Evolutionary conservation across 768 basidiomycete genomes (phyloP), one percentile per base, ranked within the genome.

Genomic region (Mycena indigotica): DNA sequence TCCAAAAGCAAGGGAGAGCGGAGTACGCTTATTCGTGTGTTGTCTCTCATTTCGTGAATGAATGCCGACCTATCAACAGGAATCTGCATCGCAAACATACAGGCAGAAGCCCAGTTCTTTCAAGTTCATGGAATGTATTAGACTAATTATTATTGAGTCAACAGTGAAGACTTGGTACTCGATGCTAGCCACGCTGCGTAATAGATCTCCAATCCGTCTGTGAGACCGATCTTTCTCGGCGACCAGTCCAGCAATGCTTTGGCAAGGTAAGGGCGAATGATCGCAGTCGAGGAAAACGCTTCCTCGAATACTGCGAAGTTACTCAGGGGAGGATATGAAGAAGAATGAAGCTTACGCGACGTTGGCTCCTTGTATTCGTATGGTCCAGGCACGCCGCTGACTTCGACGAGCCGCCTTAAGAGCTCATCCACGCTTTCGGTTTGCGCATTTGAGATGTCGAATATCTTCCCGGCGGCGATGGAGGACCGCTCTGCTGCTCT

Each of bases 161-260:
- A 35, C 17, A 17, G 32, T 35, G 10, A 35, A 35, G 41, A 44
- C n/a, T 44, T 44, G 41, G 8, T 5, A 21, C 23, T 44, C 41
- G 15, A 12, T 21, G 46, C 46, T 10, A 25, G 10, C 61, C 56
- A 78, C 0, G 76, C 64, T n/a, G 66, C 64, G 46, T 76, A 80
- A 60, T 80, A 81, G 10, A 70, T 66, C 19, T 74, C 71, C 28
- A 82, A 61, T 3, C 78, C 75, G 56, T 82, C 80, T 3, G 77
- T 67, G 15, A 81, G 50, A 2, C 77, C 71, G 32, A 71, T 63
- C 64, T 78, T 80, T 53, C 67, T 71, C 1, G 77, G 76, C 12
- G 62, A 60, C 80, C 81, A 81, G 1, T 76, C 80, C 1, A 78
- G 67, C 41, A 81, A 63, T 0, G 76, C 68, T 15, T 77, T 68